Evolutionary conservation across 192 early-diverging fungal genomes (phyloP).

Genomic region (Coemansia sp.): DNA sequence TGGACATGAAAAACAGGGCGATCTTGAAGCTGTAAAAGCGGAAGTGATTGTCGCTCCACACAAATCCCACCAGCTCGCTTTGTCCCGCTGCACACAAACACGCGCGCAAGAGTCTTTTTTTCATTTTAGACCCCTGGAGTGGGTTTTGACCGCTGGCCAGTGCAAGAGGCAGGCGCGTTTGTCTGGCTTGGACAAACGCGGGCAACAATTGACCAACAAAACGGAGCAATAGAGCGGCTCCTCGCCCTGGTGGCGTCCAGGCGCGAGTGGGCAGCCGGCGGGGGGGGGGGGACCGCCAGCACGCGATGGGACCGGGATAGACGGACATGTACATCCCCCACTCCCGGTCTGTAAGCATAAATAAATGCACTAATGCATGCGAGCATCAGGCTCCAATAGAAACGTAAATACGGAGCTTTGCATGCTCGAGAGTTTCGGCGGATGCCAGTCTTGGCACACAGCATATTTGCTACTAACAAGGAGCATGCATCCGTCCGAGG

Average conservation of each 20-base stretch:
- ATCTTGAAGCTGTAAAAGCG: background rate
- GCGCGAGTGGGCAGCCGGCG: background rate
- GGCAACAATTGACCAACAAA: background rate
- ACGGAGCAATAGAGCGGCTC: background rate
- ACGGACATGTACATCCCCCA: conserved; percentile 7
- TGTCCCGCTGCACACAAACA: background rate
- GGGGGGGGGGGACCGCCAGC: background rate
- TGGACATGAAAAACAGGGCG: background rate
- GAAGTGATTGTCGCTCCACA: conserved; percentile 6
- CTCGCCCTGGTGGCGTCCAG: background rate
- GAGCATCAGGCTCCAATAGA: background rate
- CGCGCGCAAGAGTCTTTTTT: background rate
- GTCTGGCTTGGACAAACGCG: background rate
- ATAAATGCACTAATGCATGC: conserved; percentile 3
- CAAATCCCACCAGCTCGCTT: background rate
- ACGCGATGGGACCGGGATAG: background rate
- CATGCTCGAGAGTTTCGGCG: background rate
- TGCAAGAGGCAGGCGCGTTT: background rate
- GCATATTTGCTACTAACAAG: no score
- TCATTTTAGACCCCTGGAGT: background rate
- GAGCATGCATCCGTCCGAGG: background rate
- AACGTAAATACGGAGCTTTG: background rate
- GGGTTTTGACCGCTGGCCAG: background rate
- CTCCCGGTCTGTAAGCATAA: conserved; percentile 8
- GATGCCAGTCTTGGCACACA: no score